Evolutionary conservation across 345 rosid species (phyloP).

Genomic region (Turnera subulata): DNA sequence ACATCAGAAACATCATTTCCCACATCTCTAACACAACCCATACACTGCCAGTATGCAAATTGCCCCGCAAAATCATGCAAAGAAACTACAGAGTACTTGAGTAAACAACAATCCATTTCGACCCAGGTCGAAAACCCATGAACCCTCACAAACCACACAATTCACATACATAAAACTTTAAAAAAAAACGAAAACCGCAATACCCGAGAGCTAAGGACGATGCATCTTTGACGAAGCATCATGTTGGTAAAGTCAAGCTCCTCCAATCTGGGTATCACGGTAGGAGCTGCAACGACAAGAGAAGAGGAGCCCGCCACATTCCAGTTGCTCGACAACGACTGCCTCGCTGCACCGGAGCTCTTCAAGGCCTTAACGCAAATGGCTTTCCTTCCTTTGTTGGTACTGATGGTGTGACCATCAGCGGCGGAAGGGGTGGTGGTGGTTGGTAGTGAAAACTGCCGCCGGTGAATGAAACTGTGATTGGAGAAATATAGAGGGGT

Average conservation of each 20-base stretch:
- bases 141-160: neutral
- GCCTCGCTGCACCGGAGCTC: conserved; percentile 24
- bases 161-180: neutral
- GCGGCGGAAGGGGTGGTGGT: neutral
- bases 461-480: conserved; percentile 17
- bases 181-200: neutral
- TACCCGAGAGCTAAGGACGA: conserved; percentile 83
- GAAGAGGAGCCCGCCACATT: conserved; percentile 43
- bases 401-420: neutral
- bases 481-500: conserved; percentile 24
- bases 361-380: conserved; percentile 37
- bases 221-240: conserved; percentile 91
- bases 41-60: neutral
- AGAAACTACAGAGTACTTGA: too few species aligned
- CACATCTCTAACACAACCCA: conserved; percentile 2
- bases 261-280: conserved; percentile 60
- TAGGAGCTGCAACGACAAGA: conserved; percentile 38
- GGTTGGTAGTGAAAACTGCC: conserved; percentile 19
- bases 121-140: too few species aligned
- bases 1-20: neutral
- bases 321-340: conserved; percentile 64
- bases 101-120: too few species aligned
- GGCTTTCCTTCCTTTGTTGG: conserved; percentile 22
- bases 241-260: conserved; percentile 83
- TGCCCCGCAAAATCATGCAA: neutral